phyloP scores from a whole-genome alignment of 495 filamentous ascomycete species.

The Friedmanniomyces simplex region DNA sequence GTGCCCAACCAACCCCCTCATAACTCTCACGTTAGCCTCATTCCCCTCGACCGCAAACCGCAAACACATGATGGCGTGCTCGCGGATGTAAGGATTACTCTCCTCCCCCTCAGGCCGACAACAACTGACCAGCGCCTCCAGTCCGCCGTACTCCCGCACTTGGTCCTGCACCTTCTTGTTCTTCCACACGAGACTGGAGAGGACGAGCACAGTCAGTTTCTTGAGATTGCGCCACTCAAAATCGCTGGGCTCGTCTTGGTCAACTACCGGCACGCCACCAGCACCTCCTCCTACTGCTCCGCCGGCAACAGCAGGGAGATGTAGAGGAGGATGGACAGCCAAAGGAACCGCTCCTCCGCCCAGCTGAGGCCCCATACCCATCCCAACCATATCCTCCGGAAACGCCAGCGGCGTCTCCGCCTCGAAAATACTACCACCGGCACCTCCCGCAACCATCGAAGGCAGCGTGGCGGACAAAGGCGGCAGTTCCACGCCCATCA shows the following conservation, averaged over 20 bases:
- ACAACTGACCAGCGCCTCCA: conserved; percentile 77
- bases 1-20: conserved; percentile 52
- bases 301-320: too few species aligned
- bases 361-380: too few species aligned
- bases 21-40: conserved; percentile 62
- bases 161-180: conserved; percentile 70
- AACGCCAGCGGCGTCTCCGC: conserved; percentile 28
- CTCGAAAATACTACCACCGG: conserved; percentile 8
- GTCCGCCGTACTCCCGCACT: conserved; percentile 67
- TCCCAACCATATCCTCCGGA: conserved; percentile 34
- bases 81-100: conserved; percentile 80
- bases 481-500: neutral
- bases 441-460: neutral
- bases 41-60: conserved; percentile 83
- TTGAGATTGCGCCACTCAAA: conserved; percentile 93
- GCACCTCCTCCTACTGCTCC: too few species aligned
- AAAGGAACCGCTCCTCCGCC: too few species aligned
- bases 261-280: neutral
- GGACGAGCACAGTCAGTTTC: conserved; percentile 77
- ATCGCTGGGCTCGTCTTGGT: conserved; percentile 64
- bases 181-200: conserved; percentile 76
- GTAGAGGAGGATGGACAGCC: too few species aligned
- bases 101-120: conserved; percentile 60
- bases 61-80: conserved; percentile 82
- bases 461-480: conserved; percentile 6